Conservation (phyloP, 202 grass and related monocot species). For the Carex arenaria region DNA sequence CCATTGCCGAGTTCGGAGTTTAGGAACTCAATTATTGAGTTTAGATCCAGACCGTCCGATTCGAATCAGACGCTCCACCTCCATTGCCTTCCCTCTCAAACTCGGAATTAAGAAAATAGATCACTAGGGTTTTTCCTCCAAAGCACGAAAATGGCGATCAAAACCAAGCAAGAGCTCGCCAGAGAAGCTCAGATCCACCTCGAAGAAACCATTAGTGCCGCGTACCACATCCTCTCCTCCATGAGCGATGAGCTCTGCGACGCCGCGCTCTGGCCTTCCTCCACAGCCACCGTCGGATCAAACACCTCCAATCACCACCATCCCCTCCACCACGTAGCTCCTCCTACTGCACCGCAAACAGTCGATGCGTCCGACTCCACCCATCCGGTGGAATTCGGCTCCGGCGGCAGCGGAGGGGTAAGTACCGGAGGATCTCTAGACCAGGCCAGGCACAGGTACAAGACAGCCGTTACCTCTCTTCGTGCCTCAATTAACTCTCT, state of each 20-base stretch:
- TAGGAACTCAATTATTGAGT: no score
- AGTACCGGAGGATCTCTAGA: slow-evolving; percentile 73
- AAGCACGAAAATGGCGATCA: slow-evolving; percentile 31
- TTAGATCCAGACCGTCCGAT: no score
- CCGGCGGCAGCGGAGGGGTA: slow-evolving; percentile 18
- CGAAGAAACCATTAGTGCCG: slow-evolving; percentile 80
- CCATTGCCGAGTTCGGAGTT: no score
- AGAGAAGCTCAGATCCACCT: slow-evolving; percentile 76
- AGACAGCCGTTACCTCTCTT: slow-evolving; percentile 51
- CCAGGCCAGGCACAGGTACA: slow-evolving; percentile 88
- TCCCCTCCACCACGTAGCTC: background rate
- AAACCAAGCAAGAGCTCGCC: slow-evolving; percentile 59
- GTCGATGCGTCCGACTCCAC: slow-evolving; percentile 35
- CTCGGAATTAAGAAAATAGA: background rate
- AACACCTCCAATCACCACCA: background rate
- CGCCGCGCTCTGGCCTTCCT: slow-evolving; percentile 68
- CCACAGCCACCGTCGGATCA: background rate
- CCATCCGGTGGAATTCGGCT: slow-evolving; percentile 23
- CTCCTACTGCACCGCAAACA: slow-evolving; percentile 6
- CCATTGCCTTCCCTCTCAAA: no score
- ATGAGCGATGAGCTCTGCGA: slow-evolving; percentile 99
- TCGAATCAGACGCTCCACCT: no score
- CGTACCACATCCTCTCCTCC: slow-evolving; percentile 94
- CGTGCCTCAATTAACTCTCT: slow-evolving; percentile 56
- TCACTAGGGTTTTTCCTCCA: background rate